A percentile compares a stretch with the other conserved stretches of the same genome.
These are phyloP conservation scores for Priceomyces melissophilus DNA, from an alignment of 805 yeast genomes.

Conservation along the genomic window DNA sequence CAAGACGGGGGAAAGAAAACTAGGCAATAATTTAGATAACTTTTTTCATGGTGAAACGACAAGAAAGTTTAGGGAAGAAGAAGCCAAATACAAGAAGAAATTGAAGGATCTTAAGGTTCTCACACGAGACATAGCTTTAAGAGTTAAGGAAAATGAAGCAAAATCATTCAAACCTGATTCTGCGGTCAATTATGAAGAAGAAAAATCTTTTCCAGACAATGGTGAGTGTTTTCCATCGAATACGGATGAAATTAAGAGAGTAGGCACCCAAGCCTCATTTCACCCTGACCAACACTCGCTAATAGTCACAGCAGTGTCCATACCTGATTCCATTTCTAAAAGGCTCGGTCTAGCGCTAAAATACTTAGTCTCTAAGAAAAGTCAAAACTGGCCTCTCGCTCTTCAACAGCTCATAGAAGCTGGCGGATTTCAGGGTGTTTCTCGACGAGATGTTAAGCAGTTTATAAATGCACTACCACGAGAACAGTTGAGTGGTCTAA, in stretches of 20 bases:
- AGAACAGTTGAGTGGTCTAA: conserved; percentile 26
- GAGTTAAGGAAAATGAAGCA: conserved; percentile 17
- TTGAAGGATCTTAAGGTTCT: conserved; percentile 25
- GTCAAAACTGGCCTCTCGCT: conserved; percentile 48
- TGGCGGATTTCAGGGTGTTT: conserved; percentile 35
- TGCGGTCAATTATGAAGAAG: conserved; percentile 7
- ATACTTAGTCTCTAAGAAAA: conserved; percentile 33
- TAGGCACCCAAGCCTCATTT: not conserved
- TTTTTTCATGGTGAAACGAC: conserved; percentile 23
- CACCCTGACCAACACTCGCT: conserved; percentile 9
- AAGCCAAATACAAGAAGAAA: conserved; percentile 19
- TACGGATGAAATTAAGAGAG: not conserved
- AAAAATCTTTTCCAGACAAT: too few species aligned
- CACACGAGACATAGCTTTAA: conserved; percentile 27
- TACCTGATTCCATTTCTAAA: conserved; percentile 37
- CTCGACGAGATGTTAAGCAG: conserved; percentile 28
- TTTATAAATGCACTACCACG: conserved; percentile 43
- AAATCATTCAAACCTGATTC: conserved; percentile 1
- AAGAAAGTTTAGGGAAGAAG: conserved; percentile 16
- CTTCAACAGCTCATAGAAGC: conserved; percentile 31
- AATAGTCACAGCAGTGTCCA: conserved; percentile 16
- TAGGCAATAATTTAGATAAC: not conserved
- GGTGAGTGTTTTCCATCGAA: not conserved
- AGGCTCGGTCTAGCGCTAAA: conserved; percentile 39
- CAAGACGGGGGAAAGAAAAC: conserved; percentile 2